Base-by-base conservation (phyloP, 768 basidiomycete genomes). In the Collybia sordida region DNA sequence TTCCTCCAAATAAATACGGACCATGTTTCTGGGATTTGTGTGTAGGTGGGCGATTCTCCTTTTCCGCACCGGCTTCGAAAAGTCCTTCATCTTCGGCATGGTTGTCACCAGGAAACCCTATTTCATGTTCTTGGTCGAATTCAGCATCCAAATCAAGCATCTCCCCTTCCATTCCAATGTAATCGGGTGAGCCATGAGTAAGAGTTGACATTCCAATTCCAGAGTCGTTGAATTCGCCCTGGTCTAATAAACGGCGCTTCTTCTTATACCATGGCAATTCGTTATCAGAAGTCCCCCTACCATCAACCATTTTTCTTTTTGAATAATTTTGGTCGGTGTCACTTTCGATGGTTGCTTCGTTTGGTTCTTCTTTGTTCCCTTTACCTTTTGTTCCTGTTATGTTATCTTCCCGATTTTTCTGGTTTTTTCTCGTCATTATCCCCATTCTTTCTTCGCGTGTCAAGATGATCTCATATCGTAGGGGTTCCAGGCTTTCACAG, bases 391-490 rank as follows among this genome's bases (percentile, higher is more conserved):
- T 36, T 22, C 52, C 14, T 18, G 35, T 35, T 11, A 18, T 3
- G 23, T 22, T 19, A 23, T 38, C 22, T 28, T 12, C 0, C 52
- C 41, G 15, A 39, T 11, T 25, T 34, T 42, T 19, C 46, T 38
- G 8, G 15, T 57, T 46, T 21, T 44, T 27, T 3, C 45, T 18
- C 36, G 17, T 35, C 11, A 17, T 51, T 12, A 63, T 54, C 6
- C 59, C 50, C 47, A 47, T 51, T 4, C 78, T 65, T 51, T 81
- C 79, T 19, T 62, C 64, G 35, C 72, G 66, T 17, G 74, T 76
- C 46, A 78, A 55, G 25, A 79, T 59, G 9, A 79, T 66, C 15
- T 67, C 68, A 22, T 61, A 68, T 6, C 43, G 47, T 1, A 31
- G 49, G 21, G 54, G 40, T 43, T 57, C 53, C 14, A 11, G 3